Conservation (phyloP, 257 asterid species). For the Solanum peruvianum region DNA sequence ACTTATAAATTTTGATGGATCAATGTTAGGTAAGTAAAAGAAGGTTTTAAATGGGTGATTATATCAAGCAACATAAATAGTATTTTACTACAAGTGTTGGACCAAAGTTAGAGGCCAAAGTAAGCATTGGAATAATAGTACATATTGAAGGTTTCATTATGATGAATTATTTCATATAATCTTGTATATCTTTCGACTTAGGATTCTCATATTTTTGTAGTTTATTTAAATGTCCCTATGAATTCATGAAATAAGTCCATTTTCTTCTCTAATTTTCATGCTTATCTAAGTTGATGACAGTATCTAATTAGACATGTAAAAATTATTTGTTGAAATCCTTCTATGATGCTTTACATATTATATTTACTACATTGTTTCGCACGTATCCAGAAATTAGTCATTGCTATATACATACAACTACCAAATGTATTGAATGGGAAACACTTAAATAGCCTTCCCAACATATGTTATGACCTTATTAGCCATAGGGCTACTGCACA, state of each 20-base stretch:
- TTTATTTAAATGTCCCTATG: neutral
- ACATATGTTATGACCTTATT: neutral
- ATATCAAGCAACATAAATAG: neutral
- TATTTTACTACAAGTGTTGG: neutral
- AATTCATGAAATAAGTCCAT: neutral
- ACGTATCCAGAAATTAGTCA: neutral
- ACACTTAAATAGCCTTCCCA: neutral
- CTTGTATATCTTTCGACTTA: neutral
- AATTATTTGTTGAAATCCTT: neutral
- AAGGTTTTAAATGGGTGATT: neutral
- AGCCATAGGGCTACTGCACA: neutral
- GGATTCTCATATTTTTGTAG: neutral
- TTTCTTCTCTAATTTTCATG: neutral
- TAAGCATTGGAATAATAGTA: neutral
- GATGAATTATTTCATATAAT: too few species aligned
- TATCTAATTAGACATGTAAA: neutral
- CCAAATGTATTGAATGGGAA: neutral
- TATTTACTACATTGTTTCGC: neutral
- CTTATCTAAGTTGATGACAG: neutral
- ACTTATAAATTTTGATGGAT: neutral
- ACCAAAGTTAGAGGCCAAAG: neutral
- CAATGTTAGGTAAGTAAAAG: neutral
- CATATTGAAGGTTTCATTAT: too few species aligned
- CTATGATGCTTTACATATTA: neutral
- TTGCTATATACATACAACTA: neutral